Conservation (phyloP, 208 protist species). For the Trichomonas vaginalis region DNA sequence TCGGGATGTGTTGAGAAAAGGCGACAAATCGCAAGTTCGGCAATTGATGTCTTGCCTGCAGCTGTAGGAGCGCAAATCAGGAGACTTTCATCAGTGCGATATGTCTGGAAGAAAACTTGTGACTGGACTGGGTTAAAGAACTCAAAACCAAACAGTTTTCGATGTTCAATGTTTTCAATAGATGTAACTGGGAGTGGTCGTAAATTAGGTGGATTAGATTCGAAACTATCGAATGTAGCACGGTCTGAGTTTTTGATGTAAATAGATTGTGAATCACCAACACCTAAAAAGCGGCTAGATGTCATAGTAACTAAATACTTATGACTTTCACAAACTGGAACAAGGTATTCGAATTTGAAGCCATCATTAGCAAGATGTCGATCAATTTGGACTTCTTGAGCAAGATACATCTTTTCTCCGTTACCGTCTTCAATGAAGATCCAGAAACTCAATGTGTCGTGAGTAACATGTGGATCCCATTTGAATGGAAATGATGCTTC, state of each 20-base stretch:
- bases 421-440: neutral
- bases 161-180: neutral
- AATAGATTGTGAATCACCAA: neutral
- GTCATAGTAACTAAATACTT: neutral
- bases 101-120: constrained; percentile 51
- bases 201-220: neutral
- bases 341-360: neutral
- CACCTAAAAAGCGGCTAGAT: neutral
- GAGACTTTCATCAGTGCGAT: constrained; percentile 88
- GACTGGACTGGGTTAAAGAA: constrained; percentile 98
- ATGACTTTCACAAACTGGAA: neutral
- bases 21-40: constrained; percentile 91
- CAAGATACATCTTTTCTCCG: neutral
- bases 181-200: neutral
- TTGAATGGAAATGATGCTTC: neutral
- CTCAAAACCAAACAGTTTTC: constrained; percentile 57
- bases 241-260: neutral
- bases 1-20: constrained; percentile 61
- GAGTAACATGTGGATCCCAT: neutral
- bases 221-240: neutral
- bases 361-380: neutral
- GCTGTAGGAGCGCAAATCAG: constrained; percentile 86
- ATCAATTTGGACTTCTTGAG: neutral
- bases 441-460: neutral
- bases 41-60: constrained; percentile 89